phyloP scores from a whole-genome alignment of 1,284 basidiomycete species.

The Malassezia furfur region DNA sequence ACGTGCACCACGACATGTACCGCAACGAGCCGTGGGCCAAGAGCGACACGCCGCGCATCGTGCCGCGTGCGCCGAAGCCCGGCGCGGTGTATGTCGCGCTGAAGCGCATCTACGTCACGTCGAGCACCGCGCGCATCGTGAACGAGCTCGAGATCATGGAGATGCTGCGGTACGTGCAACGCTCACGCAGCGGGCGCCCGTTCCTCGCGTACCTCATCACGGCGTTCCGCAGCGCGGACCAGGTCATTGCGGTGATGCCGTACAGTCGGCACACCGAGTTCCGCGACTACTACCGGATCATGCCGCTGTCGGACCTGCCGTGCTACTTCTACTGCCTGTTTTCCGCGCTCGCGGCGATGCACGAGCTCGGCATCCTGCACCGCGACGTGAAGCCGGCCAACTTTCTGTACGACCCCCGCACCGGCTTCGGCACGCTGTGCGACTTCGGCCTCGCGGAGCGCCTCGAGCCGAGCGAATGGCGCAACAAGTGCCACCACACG shows the following conservation, averaged over 20 bases:
- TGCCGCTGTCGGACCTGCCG: slow-evolving; percentile 68
- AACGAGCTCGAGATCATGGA: slow-evolving; percentile 94
- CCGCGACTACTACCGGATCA: slow-evolving; percentile 64
- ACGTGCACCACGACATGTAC: slow-evolving; percentile 65
- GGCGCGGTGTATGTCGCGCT: slow-evolving; percentile 69
- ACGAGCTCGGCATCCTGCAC: slow-evolving; percentile 80
- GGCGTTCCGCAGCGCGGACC: slow-evolving; percentile 81
- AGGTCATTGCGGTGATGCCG: slow-evolving; percentile 89
- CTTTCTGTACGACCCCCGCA: slow-evolving; percentile 82
- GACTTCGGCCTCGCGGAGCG: slow-evolving; percentile 70
- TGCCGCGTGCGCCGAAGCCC: not conserved
- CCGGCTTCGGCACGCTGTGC: slow-evolving; percentile 74
- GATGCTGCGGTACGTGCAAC: slow-evolving; percentile 52
- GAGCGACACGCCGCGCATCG: slow-evolving; percentile 6
- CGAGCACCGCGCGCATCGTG: slow-evolving; percentile 77
- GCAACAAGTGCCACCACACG: slow-evolving; percentile 45
- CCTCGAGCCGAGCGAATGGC: slow-evolving; percentile 39
- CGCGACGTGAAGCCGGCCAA: slow-evolving; percentile 98
- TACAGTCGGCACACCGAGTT: slow-evolving; percentile 89
- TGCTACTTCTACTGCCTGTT: slow-evolving; percentile 85
- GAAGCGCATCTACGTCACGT: slow-evolving; percentile 95
- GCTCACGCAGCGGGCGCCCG: slow-evolving; percentile 12
- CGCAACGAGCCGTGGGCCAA: slow-evolving; percentile 66
- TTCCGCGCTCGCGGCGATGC: slow-evolving; percentile 77
- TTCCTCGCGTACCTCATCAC: slow-evolving; percentile 66